phyloP scores from a whole-genome alignment of 164 flowering plant species.

The Kingdonia uniflora region DNA sequence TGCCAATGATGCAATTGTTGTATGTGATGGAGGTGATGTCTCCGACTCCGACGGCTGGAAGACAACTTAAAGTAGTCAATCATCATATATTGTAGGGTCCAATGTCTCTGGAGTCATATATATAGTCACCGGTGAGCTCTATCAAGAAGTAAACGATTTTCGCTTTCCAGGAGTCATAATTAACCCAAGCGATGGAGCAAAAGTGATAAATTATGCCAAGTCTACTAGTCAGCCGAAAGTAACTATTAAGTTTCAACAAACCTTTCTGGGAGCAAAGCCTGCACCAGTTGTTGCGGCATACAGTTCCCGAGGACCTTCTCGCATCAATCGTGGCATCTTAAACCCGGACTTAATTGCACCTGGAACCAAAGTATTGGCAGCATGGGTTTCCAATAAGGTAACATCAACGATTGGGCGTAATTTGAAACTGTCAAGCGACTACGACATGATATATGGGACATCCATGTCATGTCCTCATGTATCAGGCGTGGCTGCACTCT shows the following conservation, averaged over 20 bases:
- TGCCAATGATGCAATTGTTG: constrained; percentile 6
- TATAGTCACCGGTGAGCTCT: background rate
- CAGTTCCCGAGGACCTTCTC: constrained; percentile 14
- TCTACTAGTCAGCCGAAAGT: constrained; percentile 5
- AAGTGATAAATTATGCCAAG: constrained; percentile 6
- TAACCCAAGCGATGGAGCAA: constrained; percentile 3
- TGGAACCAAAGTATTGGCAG: constrained; percentile 7
- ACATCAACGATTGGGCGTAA: background rate
- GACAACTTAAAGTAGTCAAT: background rate
- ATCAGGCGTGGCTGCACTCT: constrained; percentile 40
- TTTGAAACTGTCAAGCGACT: constrained; percentile 9
- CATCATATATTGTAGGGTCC: background rate
- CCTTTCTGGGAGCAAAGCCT: constrained; percentile 3
- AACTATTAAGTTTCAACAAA: constrained; percentile 11
- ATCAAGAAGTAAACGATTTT: background rate
- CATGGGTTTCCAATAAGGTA: constrained; percentile 16
- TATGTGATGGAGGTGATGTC: constrained; percentile 7
- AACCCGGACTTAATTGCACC: constrained; percentile 45
- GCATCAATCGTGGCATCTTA: constrained; percentile 16
- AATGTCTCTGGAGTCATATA: constrained; percentile 8
- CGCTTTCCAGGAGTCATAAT: constrained; percentile 7
- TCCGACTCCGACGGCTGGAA: too few species aligned
- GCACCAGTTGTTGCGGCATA: constrained; percentile 11
- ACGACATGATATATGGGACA: constrained; percentile 40
- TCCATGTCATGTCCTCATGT: constrained; percentile 65